Evolutionary conservation across 345 rosid genomes (phyloP).

Genomic region (Citrus sp.): DNA sequence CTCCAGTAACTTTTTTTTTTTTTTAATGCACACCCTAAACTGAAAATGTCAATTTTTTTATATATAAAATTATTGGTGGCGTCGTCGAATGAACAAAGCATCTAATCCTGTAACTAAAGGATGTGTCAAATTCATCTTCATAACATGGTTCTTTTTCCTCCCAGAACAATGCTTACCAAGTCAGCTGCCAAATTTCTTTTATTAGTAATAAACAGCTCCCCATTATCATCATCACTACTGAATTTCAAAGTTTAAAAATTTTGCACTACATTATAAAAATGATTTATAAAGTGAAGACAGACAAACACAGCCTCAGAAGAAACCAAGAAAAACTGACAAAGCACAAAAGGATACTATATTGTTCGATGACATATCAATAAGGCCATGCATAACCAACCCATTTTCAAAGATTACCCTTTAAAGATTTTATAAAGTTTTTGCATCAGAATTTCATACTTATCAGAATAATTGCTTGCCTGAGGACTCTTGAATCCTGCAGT

Average conservation of each 20-base stretch:
- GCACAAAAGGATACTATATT: constrained; percentile 4
- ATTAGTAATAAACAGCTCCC: constrained; percentile 16
- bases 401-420: background rate
- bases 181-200: constrained; percentile 14
- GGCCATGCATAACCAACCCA: constrained; percentile 8
- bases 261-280: background rate
- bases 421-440: background rate
- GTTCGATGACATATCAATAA: background rate
- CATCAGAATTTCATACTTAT: background rate
- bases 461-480: constrained; percentile 11
- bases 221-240: constrained; percentile 25
- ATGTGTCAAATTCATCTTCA: constrained; percentile 10
- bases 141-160: background rate
- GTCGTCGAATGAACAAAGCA: background rate
- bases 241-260: constrained; percentile 4
- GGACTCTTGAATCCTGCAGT: background rate
- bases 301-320: constrained; percentile 10
- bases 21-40: background rate
- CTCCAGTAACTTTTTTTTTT: background rate
- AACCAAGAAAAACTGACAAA: constrained; percentile 19
- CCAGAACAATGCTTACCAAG: constrained; percentile 11
- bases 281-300: constrained; percentile 5
- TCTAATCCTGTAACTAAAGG: background rate
- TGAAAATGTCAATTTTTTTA: background rate
- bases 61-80: background rate